Conservation (phyloP, 805 yeast genomes). For the Saccharomycopsis sp. region DNA sequence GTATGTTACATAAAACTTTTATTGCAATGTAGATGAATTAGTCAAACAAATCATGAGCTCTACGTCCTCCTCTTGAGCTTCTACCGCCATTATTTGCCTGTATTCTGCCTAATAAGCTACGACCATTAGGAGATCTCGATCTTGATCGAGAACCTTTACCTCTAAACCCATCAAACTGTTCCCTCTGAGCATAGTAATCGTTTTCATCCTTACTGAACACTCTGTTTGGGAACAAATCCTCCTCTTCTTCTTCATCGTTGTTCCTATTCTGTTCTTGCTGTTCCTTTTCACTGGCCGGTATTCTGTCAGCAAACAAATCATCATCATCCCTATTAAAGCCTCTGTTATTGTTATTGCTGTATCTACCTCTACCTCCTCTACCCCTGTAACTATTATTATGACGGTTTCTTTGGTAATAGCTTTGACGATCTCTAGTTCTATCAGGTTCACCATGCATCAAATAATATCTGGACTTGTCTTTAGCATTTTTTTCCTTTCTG, state of each 20-base stretch:
- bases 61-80: neutral
- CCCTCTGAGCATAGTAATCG: neutral
- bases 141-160: slow-evolving; percentile 3
- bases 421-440: slow-evolving; percentile 23
- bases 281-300: slow-evolving; percentile 25
- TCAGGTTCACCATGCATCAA: slow-evolving; percentile 68
- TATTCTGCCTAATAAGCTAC: neutral
- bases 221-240: slow-evolving; percentile 34
- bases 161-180: neutral
- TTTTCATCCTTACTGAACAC: slow-evolving; percentile 11
- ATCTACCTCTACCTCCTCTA: slow-evolving; percentile 15
- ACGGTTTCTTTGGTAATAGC: slow-evolving; percentile 20
- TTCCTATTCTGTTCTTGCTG: neutral
- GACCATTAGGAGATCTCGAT: neutral
- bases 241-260: slow-evolving; percentile 23
- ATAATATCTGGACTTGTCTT: slow-evolving; percentile 56
- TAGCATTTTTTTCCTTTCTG: slow-evolving; percentile 50
- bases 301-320: slow-evolving; percentile 33
- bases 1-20: neutral
- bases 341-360: neutral
- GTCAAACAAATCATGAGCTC: neutral
- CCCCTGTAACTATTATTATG: slow-evolving; percentile 20
- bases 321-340: slow-evolving; percentile 21
- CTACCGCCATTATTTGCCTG: neutral
- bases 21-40: neutral